These are phyloP conservation scores for Musa schizocarpa DNA, from an alignment of 176 grass and related monocot genomes.

Conservation along the genomic window DNA sequence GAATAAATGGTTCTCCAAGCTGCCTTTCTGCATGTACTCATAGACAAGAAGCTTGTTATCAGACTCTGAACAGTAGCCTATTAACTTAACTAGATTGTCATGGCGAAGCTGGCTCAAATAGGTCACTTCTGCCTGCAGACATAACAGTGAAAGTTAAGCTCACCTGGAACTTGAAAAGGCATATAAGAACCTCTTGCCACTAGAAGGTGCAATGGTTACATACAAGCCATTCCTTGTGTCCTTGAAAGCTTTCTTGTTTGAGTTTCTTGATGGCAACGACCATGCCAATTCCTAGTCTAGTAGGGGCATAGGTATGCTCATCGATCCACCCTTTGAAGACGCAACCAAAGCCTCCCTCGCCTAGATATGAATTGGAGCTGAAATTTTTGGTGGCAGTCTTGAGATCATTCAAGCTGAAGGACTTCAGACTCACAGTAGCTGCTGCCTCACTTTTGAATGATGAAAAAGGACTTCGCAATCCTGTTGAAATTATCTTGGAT, in stretches of 20 bases:
- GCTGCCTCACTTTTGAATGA: constrained; percentile 3
- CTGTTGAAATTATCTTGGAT: neutral
- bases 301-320: constrained; percentile 14
- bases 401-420: constrained; percentile 26
- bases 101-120: constrained; percentile 22
- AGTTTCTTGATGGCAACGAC: constrained; percentile 25
- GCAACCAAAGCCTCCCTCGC: constrained; percentile 9
- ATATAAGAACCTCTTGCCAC: neutral
- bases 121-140: constrained; percentile 22
- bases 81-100: constrained; percentile 21
- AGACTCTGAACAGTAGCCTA: constrained; percentile 16
- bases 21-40: constrained; percentile 29
- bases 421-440: neutral
- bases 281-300: constrained; percentile 13
- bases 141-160: neutral
- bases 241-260: constrained; percentile 17
- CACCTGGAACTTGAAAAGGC: neutral
- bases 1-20: constrained; percentile 28
- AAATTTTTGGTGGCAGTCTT: constrained; percentile 19
- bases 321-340: constrained; percentile 33
- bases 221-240: constrained; percentile 26
- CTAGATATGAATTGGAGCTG: constrained; percentile 13
- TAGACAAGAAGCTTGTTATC: constrained; percentile 22
- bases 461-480: neutral
- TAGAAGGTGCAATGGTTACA: neutral